Percentiles rank a stretch among this genome's conserved stretches.
phyloP scores from a whole-genome alignment of 73 alveolate species.

The Loxodes magnus region DNA sequence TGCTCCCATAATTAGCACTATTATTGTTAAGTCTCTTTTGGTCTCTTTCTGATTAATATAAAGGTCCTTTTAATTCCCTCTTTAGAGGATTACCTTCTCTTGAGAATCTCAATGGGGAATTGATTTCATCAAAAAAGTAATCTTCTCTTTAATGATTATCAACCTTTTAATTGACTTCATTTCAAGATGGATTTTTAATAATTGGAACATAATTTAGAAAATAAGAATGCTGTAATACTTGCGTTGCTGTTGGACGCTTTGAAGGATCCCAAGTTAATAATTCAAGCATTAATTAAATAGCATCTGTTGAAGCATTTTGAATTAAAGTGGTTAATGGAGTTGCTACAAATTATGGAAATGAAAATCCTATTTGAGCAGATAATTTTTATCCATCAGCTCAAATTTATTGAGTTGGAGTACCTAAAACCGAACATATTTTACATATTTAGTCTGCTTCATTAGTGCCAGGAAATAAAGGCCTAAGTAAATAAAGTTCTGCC shows the following conservation, averaged over 20 bases:
- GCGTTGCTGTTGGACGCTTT: conserved; percentile 80
- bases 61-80: no score
- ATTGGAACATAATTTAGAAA: no score
- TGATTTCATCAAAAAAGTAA: no score
- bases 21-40: no score
- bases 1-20: no score
- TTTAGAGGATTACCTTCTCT: no score
- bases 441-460: conserved; percentile 85
- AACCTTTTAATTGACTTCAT: no score
- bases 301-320: conserved; percentile 77
- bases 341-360: conserved; percentile 57
- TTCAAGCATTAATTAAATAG: conserved; percentile 65
- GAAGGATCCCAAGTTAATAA: conserved; percentile 93
- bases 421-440: conserved; percentile 27
- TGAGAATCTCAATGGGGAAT: no score
- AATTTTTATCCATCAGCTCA: conserved; percentile 89
- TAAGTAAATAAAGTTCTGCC: conserved; percentile 84
- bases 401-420: conserved; percentile 67
- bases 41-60: no score
- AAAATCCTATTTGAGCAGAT: conserved; percentile 56
- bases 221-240: conserved; percentile 63
- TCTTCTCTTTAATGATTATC: no score
- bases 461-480: conserved; percentile 85
- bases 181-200: no score
- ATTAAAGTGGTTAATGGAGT: conserved; percentile 37